Conservation (phyloP, 164 flowering plant species). For the Euptelea pleiosperma region DNA sequence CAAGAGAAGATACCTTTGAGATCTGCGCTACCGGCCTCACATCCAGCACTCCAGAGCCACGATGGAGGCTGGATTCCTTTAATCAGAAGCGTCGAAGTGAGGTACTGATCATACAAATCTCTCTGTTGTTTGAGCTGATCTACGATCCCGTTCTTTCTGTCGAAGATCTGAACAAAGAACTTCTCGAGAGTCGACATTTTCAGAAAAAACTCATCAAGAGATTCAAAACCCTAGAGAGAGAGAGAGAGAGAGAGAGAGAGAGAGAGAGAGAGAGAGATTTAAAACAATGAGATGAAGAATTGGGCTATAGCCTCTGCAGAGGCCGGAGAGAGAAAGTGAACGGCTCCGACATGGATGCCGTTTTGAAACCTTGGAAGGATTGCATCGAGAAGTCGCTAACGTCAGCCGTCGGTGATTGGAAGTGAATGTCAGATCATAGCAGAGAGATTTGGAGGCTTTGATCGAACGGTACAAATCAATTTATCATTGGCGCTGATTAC, state of each 20-base stretch:
- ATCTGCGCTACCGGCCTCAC: slow-evolving; percentile 21
- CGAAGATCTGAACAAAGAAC: slow-evolving; percentile 70
- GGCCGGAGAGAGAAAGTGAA: neutral
- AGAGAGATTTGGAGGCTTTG: too few relatives aligned
- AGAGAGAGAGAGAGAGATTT: neutral
- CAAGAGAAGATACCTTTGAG: slow-evolving; percentile 30
- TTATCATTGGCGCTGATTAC: too few relatives aligned
- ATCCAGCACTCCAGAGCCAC: slow-evolving; percentile 47
- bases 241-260: neutral
- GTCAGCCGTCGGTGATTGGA: neutral
- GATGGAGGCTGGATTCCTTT: slow-evolving; percentile 74
- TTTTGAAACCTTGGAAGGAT: too few relatives aligned
- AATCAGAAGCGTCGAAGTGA: slow-evolving; percentile 57
- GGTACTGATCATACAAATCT: slow-evolving; percentile 50
- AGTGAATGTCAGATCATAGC: too few relatives aligned
- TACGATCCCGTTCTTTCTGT: slow-evolving; percentile 50
- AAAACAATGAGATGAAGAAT: neutral
- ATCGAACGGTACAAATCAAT: too few relatives aligned
- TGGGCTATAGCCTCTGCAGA: neutral
- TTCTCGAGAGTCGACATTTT: slow-evolving; percentile 64
- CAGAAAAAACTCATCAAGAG: slow-evolving; percentile 2
- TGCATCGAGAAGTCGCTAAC: neutral
- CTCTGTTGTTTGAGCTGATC: slow-evolving; percentile 59
- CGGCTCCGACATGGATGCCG: too few relatives aligned
- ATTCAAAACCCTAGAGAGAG: slow-evolving; percentile 9